Percentiles rank a stretch among this genome's conserved stretches.
Evolutionary conservation across 1,284 basidiomycete genomes (phyloP).

Genomic region (Waitea zeae): DNA sequence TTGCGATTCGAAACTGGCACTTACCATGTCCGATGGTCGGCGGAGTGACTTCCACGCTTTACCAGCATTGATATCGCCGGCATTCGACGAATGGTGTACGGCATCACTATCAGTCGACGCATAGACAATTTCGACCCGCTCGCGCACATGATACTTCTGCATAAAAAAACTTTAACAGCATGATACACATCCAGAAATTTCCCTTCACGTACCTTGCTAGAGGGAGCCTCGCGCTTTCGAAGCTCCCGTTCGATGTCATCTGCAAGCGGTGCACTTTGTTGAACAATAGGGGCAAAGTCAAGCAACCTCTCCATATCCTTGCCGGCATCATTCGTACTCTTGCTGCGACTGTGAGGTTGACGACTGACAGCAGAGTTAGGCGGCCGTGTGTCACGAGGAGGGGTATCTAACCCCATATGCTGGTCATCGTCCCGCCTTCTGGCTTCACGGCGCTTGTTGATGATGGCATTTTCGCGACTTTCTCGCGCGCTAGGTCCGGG

Average conservation of each 20-base stretch:
- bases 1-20: constrained; percentile 7
- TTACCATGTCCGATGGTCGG: constrained; percentile 84
- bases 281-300: constrained; percentile 20
- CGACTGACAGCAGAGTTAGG: constrained; percentile 18
- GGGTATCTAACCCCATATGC: constrained; percentile 14
- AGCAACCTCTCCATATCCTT: constrained; percentile 16
- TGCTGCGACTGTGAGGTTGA: constrained; percentile 45
- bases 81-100: constrained; percentile 46
- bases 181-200: too few relatives aligned
- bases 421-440: constrained; percentile 33
- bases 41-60: constrained; percentile 82
- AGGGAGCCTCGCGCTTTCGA: constrained; percentile 32
- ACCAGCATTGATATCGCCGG: constrained; percentile 68
- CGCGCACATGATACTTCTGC: constrained; percentile 44
- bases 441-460: constrained; percentile 53
- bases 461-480: constrained; percentile 59
- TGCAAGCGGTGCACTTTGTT: constrained; percentile 33
- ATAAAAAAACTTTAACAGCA: too few relatives aligned
- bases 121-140: constrained; percentile 61
- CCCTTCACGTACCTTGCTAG: too few relatives aligned
- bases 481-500: constrained; percentile 9
- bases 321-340: constrained; percentile 56
- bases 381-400: constrained; percentile 9
- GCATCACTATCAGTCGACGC: constrained; percentile 58
- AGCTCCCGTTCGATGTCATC: constrained; percentile 57